A percentile compares a stretch with the other conserved stretches of the same genome.
Conservation (phyloP, 202 grass and related monocot genomes). For the Panicum virgatum region DNA sequence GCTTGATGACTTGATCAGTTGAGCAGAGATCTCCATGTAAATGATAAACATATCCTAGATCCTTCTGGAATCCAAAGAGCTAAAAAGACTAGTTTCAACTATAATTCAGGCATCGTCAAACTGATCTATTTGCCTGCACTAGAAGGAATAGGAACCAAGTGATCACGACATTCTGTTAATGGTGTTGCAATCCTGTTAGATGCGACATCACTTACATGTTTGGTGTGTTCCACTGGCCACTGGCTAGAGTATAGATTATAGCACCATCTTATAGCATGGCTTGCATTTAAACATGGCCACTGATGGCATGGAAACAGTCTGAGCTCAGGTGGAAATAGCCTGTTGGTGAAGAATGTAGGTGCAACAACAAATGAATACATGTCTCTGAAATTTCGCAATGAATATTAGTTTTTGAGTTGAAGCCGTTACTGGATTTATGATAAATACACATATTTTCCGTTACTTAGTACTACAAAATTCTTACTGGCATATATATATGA, state of each 20-base stretch:
- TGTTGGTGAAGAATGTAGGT: background rate
- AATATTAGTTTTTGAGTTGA: background rate
- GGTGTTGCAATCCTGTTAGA: background rate
- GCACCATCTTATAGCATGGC: background rate
- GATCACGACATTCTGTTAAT: background rate
- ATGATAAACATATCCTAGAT: background rate
- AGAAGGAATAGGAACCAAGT: background rate
- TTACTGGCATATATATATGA: background rate
- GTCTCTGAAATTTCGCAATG: background rate
- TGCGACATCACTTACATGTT: background rate
- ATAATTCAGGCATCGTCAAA: background rate
- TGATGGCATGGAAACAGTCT: background rate
- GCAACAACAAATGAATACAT: background rate
- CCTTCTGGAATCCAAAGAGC: background rate
- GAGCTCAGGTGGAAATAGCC: background rate
- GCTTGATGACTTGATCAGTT: background rate
- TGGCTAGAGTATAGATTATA: background rate
- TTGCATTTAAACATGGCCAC: background rate
- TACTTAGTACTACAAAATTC: background rate
- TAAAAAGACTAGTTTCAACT: background rate
- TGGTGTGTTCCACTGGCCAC: background rate
- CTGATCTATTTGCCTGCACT: background rate
- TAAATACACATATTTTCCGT: background rate
- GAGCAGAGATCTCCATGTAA: background rate
- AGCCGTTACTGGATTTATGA: background rate